Evolutionary conservation across 768 basidiomycete species (phyloP).

Genomic region (Clavaria fumosa): DNA sequence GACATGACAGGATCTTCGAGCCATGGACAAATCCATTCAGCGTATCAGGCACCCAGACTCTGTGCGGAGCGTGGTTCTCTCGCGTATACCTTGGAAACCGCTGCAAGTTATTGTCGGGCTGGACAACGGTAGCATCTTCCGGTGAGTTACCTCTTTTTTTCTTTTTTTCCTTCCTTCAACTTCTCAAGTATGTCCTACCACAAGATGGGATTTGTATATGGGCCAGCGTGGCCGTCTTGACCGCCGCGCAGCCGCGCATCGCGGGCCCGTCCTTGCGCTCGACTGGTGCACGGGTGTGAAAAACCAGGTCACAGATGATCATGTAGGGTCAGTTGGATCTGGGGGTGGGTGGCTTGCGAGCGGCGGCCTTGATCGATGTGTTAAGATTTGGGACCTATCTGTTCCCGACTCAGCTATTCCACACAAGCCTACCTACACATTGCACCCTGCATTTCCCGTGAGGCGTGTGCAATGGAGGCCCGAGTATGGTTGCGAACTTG

Average conservation of each 20-base stretch:
- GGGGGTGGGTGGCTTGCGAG: slow-evolving; percentile 64
- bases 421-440: slow-evolving; percentile 48
- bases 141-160: slow-evolving; percentile 23
- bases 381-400: slow-evolving; percentile 68
- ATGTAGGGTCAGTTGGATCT: slow-evolving; percentile 18
- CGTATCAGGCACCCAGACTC: slow-evolving; percentile 55
- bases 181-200: too few relatives aligned
- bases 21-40: slow-evolving; percentile 51
- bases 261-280: slow-evolving; percentile 51
- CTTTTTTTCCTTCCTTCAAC: neutral
- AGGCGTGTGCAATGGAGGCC: slow-evolving; percentile 68
- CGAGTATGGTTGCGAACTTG: slow-evolving; percentile 58
- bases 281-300: slow-evolving; percentile 40
- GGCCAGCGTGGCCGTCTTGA: slow-evolving; percentile 62
- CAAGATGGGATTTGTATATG: slow-evolving; percentile 67
- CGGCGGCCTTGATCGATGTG: slow-evolving; percentile 62
- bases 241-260: slow-evolving; percentile 58
- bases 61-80: slow-evolving; percentile 56
- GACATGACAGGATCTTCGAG: slow-evolving; percentile 47
- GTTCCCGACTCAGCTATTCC: slow-evolving; percentile 35
- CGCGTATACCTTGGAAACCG: slow-evolving; percentile 47
- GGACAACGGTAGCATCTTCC: slow-evolving; percentile 55
- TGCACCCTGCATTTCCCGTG: slow-evolving; percentile 64
- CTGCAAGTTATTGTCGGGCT: slow-evolving; percentile 54
- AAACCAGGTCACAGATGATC: slow-evolving; percentile 7